Base-by-base conservation (phyloP, 805 yeast genomes). In the Kodamaea kaohsiungensis region DNA sequence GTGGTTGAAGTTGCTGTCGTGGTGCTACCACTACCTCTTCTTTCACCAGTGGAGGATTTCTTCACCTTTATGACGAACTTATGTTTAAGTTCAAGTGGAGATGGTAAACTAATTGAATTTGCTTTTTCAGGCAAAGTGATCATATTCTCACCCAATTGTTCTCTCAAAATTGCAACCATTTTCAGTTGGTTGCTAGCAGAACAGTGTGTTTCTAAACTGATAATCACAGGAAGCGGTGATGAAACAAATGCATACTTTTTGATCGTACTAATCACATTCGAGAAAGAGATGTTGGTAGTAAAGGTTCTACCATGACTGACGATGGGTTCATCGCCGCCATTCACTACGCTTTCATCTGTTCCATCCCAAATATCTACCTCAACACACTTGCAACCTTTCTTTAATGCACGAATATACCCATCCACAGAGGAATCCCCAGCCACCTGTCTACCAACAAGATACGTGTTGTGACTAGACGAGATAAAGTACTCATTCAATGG, bases 281-380 rank as follows among this genome's bases (percentile, higher is more conserved):
- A 67, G 30, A 93, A 79, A 1, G 84, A 81, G 9, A 93, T 82
- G 0, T 93, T 82, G 0, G 86, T 78, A 0, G 98, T 90, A 57
- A 95, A 82, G 0, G 96, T 84, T 48, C 87, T 73, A 0, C 99
- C 99, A 69, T 95, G 99, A 27, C 88, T 87, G 0, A 95, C 97
- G 0, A 89, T 82, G 0, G 99, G 99, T 12, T 65, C 69, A 10
- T 58, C 48, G 9, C 16, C 38, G 27, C 45, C 52, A 27, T 53
- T 47, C 1, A 15, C 54, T 7, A 51, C 56, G 3, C 71, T 65
- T n/a, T 56, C 68, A 18, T 87, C 89, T 12, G 53, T 56, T 12
- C 76, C 76, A 72, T 93, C 97, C 99, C 99, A 95, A 17, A 95
- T 78, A 68, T 95, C 99, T 42, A 95, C 84, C 65, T 95, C 99